Evolutionary conservation across 805 yeast species (phyloP).

Genomic region (Pichia nanzhaoensis): DNA sequence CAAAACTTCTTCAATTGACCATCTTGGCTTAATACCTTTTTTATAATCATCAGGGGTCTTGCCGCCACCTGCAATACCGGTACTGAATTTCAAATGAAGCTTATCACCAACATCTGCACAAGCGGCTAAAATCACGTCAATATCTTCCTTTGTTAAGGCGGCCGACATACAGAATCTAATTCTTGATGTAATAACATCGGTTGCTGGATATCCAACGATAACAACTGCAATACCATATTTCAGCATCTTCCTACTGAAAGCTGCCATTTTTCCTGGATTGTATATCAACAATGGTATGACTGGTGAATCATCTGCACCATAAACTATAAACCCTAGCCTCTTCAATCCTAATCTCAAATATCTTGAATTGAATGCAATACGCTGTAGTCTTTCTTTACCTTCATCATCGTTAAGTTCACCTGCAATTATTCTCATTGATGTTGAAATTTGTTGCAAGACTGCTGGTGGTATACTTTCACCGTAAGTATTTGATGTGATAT

Average conservation of each 20-base stretch:
- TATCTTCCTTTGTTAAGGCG: slow-evolving; percentile 87
- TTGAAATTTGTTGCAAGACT: slow-evolving; percentile 77
- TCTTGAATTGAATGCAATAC: slow-evolving; percentile 94
- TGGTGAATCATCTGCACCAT: slow-evolving; percentile 95
- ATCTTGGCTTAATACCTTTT: slow-evolving; percentile 56
- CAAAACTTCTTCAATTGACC: slow-evolving; percentile 73
- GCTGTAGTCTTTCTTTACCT: slow-evolving; percentile 81
- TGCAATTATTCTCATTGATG: slow-evolving; percentile 70
- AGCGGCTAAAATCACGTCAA: slow-evolving; percentile 69
- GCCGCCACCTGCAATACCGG: slow-evolving; percentile 65
- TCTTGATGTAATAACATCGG: slow-evolving; percentile 84
- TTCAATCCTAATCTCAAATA: slow-evolving; percentile 86
- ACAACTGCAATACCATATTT: slow-evolving; percentile 85
- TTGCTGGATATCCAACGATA: slow-evolving; percentile 96
- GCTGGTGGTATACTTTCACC: slow-evolving; percentile 90
- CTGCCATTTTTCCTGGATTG: slow-evolving; percentile 93
- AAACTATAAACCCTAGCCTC: slow-evolving; percentile 87
- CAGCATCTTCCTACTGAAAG: slow-evolving; percentile 75
- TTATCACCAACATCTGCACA: slow-evolving; percentile 74
- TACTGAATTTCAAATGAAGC: slow-evolving; percentile 65
- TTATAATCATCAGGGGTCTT: slow-evolving; percentile 47
- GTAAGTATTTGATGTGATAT: slow-evolving; percentile 64
- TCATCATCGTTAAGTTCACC: slow-evolving; percentile 89
- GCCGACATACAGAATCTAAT: slow-evolving; percentile 90
- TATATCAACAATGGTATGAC: slow-evolving; percentile 84